A percentile compares a stretch with the other conserved stretches of the same genome.
Conservation (phyloP, 2,329 filamentous ascomycete species). For the Hypoxylon sp. region DNA sequence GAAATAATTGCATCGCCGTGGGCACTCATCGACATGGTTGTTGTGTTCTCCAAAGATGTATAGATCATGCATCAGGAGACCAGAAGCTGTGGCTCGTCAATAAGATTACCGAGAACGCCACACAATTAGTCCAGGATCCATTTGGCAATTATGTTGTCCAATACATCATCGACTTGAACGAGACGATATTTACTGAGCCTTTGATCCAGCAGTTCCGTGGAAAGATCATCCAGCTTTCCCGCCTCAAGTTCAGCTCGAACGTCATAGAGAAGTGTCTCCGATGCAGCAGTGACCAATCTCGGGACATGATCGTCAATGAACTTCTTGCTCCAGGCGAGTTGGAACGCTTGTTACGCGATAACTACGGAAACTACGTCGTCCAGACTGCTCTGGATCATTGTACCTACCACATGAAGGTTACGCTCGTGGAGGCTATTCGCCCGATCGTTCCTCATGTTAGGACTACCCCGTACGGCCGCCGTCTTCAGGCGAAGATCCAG, state of each 20-base stretch:
- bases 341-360: constrained; percentile 90
- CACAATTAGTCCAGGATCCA: constrained; percentile 91
- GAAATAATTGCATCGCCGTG: constrained; percentile 86
- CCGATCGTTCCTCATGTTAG: constrained; percentile 88
- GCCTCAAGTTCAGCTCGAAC: constrained; percentile 99
- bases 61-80: constrained; percentile 91
- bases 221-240: constrained; percentile 79
- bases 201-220: constrained; percentile 85
- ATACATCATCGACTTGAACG: constrained; percentile 96
- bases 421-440: constrained; percentile 86
- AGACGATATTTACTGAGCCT: constrained; percentile 88
- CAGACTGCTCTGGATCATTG: constrained; percentile 94
- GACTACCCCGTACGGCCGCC: constrained; percentile 92
- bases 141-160: constrained; percentile 99
- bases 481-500: constrained; percentile 90
- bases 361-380: constrained; percentile 97
- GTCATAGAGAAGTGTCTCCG: constrained; percentile 97
- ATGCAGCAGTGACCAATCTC: constrained; percentile 81
- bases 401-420: constrained; percentile 78
- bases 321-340: constrained; percentile 82
- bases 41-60: constrained; percentile 97
- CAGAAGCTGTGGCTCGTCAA: constrained; percentile 90
- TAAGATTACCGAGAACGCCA: constrained; percentile 90
- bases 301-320: constrained; percentile 87
- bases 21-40: constrained; percentile 98